phyloP scores from a whole-genome alignment of 108 stramenopile genomes.

The Skeletonema tropicum region DNA sequence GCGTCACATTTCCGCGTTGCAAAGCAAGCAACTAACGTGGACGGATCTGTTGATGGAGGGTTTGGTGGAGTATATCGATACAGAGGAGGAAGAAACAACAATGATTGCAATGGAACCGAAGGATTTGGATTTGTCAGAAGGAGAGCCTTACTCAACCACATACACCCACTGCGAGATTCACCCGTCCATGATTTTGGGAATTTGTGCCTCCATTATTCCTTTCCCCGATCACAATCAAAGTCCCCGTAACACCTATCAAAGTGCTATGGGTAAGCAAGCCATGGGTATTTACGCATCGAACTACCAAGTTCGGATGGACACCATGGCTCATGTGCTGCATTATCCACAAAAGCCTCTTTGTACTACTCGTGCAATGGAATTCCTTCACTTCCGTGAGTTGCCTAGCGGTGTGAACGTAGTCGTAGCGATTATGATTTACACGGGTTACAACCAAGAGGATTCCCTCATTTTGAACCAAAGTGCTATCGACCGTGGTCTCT shows the following conservation, averaged over 20 bases:
- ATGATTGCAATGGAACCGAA: constrained; percentile 98
- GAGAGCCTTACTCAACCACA: constrained; percentile 90
- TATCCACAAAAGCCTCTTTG: constrained; percentile 99
- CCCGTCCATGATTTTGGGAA: constrained; percentile 96
- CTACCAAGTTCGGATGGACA: constrained; percentile 99
- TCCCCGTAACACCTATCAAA: constrained; percentile 96
- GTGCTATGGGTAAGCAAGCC: constrained; percentile 93
- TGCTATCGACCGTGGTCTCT: constrained; percentile 98
- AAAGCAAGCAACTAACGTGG: constrained; percentile 86
- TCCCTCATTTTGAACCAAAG: constrained; percentile 98
- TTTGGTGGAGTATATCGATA: constrained; percentile 97
- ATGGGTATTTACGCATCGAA: constrained; percentile 98
- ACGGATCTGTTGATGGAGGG: constrained; percentile 93
- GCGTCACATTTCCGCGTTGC: constrained; percentile 80
- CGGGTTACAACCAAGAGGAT: constrained; percentile 99
- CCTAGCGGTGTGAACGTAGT: constrained; percentile 97
- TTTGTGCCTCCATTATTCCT: constrained; percentile 96
- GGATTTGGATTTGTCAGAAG: constrained; percentile 80
- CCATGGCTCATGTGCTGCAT: constrained; percentile 98
- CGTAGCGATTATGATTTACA: constrained; percentile 98
- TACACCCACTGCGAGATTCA: constrained; percentile 99
- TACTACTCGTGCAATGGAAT: constrained; percentile 97
- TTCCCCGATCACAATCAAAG: constrained; percentile 99
- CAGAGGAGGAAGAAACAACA: constrained; percentile 98
- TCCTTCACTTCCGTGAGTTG: constrained; percentile 97